These are phyloP conservation scores for Adenanthera pavonina DNA, from an alignment of 306 rosid species.

Conservation along the genomic window DNA sequence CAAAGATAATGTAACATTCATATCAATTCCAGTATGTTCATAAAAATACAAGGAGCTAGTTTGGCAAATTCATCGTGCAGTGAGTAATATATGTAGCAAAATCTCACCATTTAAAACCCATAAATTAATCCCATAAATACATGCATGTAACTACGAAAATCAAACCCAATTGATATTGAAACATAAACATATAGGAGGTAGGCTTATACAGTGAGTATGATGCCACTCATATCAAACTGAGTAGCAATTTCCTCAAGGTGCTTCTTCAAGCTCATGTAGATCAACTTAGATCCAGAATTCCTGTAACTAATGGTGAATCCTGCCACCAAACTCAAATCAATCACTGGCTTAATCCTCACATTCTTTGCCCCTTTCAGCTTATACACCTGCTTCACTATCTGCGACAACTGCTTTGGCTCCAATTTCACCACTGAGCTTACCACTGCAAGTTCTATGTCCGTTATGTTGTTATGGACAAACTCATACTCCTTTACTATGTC, in stretches of 20 bases:
- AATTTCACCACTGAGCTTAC: conserved; percentile 85
- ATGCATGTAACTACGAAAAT: background rate
- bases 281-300: conserved; percentile 68
- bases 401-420: conserved; percentile 87
- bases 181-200: no score
- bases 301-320: conserved; percentile 88
- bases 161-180: no score
- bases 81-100: background rate
- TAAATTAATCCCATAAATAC: background rate
- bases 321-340: conserved; percentile 75
- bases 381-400: conserved; percentile 94
- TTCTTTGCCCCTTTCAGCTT: conserved; percentile 82
- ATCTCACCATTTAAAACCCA: conserved; percentile 36
- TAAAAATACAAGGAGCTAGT: no score
- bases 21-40: no score
- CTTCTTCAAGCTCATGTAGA: conserved; percentile 90
- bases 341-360: conserved; percentile 75
- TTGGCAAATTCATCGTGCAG: background rate
- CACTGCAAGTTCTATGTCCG: conserved; percentile 70
- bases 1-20: background rate
- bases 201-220: conserved; percentile 50
- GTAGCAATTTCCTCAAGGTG: conserved; percentile 87
- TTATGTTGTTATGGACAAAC: conserved; percentile 54
- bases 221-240: conserved; percentile 75
- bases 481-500: conserved; percentile 76